These are phyloP conservation scores for Murraya paniculata DNA, from an alignment of 345 rosid genomes.

Conservation along the genomic window DNA sequence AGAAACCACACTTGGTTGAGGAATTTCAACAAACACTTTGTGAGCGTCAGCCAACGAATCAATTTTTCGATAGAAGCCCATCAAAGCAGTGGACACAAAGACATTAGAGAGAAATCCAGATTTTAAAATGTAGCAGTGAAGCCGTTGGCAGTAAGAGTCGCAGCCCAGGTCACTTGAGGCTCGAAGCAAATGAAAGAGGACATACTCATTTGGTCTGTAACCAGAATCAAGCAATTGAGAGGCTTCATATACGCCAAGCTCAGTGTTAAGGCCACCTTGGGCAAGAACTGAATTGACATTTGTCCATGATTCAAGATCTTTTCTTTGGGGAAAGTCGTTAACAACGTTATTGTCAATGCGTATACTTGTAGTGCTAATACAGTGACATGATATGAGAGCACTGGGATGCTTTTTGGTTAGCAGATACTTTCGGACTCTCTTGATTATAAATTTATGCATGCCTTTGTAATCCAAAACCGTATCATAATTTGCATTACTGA, in stretches of 20 bases:
- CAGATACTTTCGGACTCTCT: conserved; percentile 12
- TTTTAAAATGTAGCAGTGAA: conserved; percentile 50
- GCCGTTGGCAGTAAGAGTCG: conserved; percentile 50
- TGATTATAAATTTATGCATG: conserved; percentile 27
- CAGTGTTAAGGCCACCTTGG: conserved; percentile 22
- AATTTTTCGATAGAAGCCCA: conserved; percentile 37
- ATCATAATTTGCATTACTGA: not conserved
- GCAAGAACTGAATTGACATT: conserved; percentile 21
- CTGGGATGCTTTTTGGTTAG: conserved; percentile 14
- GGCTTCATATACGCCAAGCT: conserved; percentile 28
- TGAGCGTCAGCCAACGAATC: conserved; percentile 41
- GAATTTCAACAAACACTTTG: conserved; percentile 70
- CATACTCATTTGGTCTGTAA: conserved; percentile 33
- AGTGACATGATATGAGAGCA: conserved; percentile 5
- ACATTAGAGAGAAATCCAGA: conserved; percentile 59
- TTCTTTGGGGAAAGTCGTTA: not conserved
- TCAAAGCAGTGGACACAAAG: conserved; percentile 52
- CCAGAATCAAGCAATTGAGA: conserved; percentile 35
- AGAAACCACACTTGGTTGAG: conserved; percentile 62
- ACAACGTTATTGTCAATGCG: not conserved
- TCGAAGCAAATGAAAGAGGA: conserved; percentile 51
- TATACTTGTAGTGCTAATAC: not conserved
- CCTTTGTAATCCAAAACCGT: not conserved
- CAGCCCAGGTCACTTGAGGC: conserved; percentile 46
- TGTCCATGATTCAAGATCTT: conserved; percentile 19